Percentiles rank a stretch among this genome's conserved stretches.
phyloP scores from a whole-genome alignment of 2,329 filamentous ascomycete genomes.

The Epichloe gansuensis region DNA sequence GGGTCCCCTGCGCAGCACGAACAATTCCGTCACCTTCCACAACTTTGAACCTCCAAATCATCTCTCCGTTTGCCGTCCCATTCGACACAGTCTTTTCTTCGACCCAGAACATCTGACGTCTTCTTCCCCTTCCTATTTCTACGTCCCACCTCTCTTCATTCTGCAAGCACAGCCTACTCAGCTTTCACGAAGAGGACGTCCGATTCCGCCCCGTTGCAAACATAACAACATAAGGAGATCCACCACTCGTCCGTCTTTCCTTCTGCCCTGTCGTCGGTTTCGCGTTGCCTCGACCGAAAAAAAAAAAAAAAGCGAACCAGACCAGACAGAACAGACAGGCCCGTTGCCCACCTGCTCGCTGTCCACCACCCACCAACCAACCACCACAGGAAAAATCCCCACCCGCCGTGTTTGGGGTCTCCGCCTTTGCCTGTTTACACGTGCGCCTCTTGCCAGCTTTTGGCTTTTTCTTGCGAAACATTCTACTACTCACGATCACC shows the following conservation, averaged over 20 bases:
- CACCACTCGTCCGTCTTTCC: background rate
- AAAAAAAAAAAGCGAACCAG: background rate
- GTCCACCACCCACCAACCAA: background rate
- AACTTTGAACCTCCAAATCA: constrained; percentile 1
- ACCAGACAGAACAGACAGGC: background rate
- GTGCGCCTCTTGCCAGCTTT: constrained; percentile 5
- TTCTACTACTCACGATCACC: constrained; percentile 9
- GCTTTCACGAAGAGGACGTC: no score
- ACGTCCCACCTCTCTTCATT: background rate
- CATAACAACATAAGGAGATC: no score
- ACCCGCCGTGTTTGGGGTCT: constrained; percentile 5
- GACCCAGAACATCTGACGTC: background rate
- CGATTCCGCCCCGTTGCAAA: background rate
- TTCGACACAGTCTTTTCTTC: background rate
- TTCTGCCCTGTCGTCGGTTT: background rate
- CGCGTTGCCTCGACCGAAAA: background rate
- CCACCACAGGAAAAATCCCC: constrained; percentile 4
- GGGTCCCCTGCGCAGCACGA: no score
- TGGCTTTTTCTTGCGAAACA: constrained; percentile 5
- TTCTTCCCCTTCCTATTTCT: background rate
- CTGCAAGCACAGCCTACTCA: no score
- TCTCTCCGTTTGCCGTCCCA: background rate
- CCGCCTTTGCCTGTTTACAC: constrained; percentile 8
- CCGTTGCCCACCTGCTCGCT: background rate
- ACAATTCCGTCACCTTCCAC: background rate